These are phyloP conservation scores for Botryosphaeria dothidea DNA, from an alignment of 2,329 filamentous ascomycete genomes.

Conservation along the genomic window DNA sequence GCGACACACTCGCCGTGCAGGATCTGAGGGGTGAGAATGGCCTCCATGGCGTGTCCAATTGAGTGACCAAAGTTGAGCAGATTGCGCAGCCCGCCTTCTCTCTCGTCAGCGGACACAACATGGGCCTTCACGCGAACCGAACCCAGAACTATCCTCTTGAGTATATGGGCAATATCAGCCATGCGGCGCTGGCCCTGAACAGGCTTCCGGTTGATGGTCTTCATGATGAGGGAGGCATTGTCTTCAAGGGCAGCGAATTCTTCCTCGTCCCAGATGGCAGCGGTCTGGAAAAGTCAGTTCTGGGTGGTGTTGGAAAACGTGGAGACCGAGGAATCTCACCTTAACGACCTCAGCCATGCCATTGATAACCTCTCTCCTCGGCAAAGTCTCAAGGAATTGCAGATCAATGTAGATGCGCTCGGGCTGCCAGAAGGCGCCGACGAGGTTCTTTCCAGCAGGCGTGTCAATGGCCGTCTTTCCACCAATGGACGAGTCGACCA, in stretches of 20 bases:
- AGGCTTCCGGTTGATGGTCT: constrained; percentile 65
- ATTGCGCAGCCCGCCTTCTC: constrained; percentile 90
- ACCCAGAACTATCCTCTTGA: constrained; percentile 71
- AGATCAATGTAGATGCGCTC: constrained; percentile 92
- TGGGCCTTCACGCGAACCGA: constrained; percentile 92
- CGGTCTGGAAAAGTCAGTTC: constrained; percentile 58
- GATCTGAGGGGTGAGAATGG: constrained; percentile 90
- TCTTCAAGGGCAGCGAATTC: constrained; percentile 85
- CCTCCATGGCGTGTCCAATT: constrained; percentile 95
- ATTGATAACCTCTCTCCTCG: constrained; percentile 91
- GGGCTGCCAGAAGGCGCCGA: constrained; percentile 97
- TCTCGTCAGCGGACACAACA: constrained; percentile 91
- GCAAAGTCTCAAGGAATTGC: constrained; percentile 85
- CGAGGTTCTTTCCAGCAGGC: constrained; percentile 90
- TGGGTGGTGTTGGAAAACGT: background rate
- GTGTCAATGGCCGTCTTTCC: constrained; percentile 99
- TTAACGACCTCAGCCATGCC: constrained; percentile 99
- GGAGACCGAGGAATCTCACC: constrained; percentile 30
- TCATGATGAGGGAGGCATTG: constrained; percentile 75
- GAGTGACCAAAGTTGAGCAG: constrained; percentile 97
- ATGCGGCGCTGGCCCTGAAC: constrained; percentile 62
- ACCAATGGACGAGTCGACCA: constrained; percentile 98
- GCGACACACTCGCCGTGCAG: constrained; percentile 95
- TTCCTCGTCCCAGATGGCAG: constrained; percentile 88
- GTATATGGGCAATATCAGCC: constrained; percentile 60